phyloP scores from a whole-genome alignment of 345 rosid genomes.

The Punica granatum region DNA sequence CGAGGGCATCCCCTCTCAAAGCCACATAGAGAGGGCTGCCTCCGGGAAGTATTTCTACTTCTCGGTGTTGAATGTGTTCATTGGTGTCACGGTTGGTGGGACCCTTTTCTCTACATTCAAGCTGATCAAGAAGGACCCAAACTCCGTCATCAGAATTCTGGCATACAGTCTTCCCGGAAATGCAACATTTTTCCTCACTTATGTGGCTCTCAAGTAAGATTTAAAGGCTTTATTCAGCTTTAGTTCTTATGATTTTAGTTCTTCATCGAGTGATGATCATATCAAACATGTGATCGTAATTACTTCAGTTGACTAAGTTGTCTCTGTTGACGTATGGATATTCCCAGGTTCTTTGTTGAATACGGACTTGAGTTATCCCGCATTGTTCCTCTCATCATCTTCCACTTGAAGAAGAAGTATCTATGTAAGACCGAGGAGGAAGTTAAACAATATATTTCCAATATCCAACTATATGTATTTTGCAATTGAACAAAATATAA shows the following conservation, averaged over 20 bases:
- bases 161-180: conserved; percentile 65
- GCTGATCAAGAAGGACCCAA: conserved; percentile 35
- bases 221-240: too few species aligned
- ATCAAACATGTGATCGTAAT: too few species aligned
- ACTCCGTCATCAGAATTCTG: conserved; percentile 25
- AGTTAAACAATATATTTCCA: too few species aligned
- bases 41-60: conserved; percentile 92
- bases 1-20: conserved; percentile 70
- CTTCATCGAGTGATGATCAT: too few species aligned
- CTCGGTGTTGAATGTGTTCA: conserved; percentile 63
- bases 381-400: conserved; percentile 67
- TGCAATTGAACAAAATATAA: too few species aligned
- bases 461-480: too few species aligned
- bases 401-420: conserved; percentile 74
- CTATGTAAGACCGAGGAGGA: conserved; percentile 91
- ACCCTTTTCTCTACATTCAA: conserved; percentile 52
- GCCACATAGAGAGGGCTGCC: conserved; percentile 73
- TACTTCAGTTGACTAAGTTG: background rate
- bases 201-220: conserved; percentile 76
- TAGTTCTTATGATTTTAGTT: too few species aligned
- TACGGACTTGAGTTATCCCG: conserved; percentile 90
- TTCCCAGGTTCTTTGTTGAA: conserved; percentile 67
- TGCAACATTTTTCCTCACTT: conserved; percentile 93
- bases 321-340: background rate
- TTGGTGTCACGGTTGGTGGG: conserved; percentile 79